Evolutionary conservation across 2,329 filamentous ascomycete genomes (phyloP).

Genomic region (Dactylellina sp.): DNA sequence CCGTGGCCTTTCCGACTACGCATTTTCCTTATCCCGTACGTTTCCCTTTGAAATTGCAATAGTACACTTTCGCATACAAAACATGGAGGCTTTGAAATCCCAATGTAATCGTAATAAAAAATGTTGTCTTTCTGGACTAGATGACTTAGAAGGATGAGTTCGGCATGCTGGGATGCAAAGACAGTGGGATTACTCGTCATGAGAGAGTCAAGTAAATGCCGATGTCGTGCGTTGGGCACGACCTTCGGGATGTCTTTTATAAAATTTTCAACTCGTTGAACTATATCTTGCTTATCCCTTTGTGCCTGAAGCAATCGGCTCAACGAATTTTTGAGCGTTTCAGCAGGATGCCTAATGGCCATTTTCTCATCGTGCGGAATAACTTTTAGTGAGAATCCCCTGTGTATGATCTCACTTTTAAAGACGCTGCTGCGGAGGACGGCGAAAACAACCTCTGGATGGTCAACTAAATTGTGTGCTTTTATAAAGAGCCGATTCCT

Average conservation of each 20-base stretch:
- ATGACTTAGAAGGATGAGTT: not conserved
- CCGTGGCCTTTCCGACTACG: slow-evolving; percentile 15
- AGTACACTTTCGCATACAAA: slow-evolving; percentile 15
- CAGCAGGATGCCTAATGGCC: not conserved
- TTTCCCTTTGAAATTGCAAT: not conserved
- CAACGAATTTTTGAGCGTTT: not conserved
- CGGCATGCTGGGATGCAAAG: no score
- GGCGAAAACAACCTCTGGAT: not conserved
- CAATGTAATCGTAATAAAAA: slow-evolving; percentile 11
- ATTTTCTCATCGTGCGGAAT: not conserved
- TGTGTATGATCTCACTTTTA: not conserved
- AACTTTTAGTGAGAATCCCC: not conserved
- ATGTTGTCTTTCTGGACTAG: not conserved
- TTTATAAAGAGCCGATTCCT: not conserved
- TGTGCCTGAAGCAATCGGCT: no score
- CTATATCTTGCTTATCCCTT: not conserved
- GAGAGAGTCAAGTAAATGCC: no score
- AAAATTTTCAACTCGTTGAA: not conserved
- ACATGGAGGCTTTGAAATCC: slow-evolving; percentile 14
- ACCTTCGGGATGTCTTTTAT: not conserved
- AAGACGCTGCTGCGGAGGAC: not conserved
- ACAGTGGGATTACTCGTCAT: no score
- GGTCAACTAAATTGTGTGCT: not conserved
- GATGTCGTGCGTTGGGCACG: not conserved
- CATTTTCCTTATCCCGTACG: not conserved